Evolutionary conservation across 305 asterid species (phyloP).

Genomic region (Andrographis paniculata): DNA sequence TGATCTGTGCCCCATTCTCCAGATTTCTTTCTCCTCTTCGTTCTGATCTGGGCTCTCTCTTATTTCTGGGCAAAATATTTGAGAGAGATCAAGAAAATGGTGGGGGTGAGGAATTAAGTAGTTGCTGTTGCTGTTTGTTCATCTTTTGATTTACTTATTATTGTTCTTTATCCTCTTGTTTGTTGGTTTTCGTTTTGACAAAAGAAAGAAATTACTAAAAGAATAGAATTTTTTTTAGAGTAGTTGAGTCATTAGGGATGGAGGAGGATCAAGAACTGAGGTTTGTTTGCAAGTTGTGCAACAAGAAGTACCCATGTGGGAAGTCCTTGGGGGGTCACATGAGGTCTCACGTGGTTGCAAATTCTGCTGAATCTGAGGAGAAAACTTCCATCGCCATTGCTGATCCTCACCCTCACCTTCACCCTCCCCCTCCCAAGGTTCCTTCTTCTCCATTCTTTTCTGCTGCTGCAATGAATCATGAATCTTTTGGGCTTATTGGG

Average conservation of each 20-base stretch:
- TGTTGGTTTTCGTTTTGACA: neutral
- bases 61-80: too few species aligned
- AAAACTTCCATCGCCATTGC: conserved; percentile 11
- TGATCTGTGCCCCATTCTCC: conserved; percentile 29
- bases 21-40: conserved; percentile 18
- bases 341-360: conserved; percentile 61
- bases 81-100: too few species aligned
- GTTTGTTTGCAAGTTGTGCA: conserved; percentile 64
- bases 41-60: conserved; percentile 16
- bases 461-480: too few species aligned
- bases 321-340: conserved; percentile 87
- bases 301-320: conserved; percentile 74
- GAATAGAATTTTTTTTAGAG: conserved; percentile 4
- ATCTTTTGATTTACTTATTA: conserved; percentile 14
- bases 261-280: conserved; percentile 50
- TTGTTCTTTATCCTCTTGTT: conserved; percentile 15
- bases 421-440: too few species aligned
- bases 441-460: too few species aligned
- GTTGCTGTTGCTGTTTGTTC: too few species aligned
- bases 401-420: too few species aligned
- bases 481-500: conserved; percentile 22
- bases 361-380: conserved; percentile 45
- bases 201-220: too few species aligned
- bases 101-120: too few species aligned
- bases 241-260: conserved; percentile 22